Percentiles rank a stretch among this genome's conserved stretches.
These are phyloP conservation scores for Nematocida sp. DNA, from an alignment of 371 early-diverging fungal species.

Conservation along the genomic window DNA sequence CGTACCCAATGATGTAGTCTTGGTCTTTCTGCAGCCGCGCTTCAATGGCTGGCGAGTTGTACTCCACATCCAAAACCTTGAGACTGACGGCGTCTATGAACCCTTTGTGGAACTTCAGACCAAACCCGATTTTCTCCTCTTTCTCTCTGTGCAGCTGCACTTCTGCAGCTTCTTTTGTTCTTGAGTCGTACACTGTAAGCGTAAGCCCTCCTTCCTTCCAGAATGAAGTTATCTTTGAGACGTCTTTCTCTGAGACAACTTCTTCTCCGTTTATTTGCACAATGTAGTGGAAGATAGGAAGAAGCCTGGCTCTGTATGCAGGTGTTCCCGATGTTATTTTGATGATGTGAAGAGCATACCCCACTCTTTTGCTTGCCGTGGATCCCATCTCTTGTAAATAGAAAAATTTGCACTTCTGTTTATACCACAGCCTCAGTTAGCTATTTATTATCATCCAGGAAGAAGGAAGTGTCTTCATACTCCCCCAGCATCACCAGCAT, in stretches of 20 bases:
- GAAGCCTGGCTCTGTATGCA: conserved; percentile 42
- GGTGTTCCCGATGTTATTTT: conserved; percentile 44
- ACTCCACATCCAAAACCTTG: conserved; percentile 44
- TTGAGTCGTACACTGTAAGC: conserved; percentile 48
- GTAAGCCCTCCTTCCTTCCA: conserved; percentile 47
- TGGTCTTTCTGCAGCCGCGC: conserved; percentile 42
- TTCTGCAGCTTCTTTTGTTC: conserved; percentile 17
- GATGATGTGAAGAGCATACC: conserved; percentile 51
- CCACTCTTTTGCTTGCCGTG: conserved; percentile 9
- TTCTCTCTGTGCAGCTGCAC: conserved; percentile 38
- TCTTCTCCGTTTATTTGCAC: conserved; percentile 36
- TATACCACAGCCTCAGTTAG: no score
- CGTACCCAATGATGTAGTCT: conserved; percentile 59
- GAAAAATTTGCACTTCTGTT: conserved; percentile 2
- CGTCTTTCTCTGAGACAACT: conserved; percentile 40
- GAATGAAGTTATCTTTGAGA: conserved; percentile 20
- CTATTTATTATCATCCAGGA: no score
- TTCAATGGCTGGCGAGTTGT: conserved; percentile 47
- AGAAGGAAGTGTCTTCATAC: no score
- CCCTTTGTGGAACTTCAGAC: conserved; percentile 43
- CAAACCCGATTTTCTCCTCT: conserved; percentile 52
- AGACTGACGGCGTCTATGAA: conserved; percentile 28
- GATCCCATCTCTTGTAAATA: conserved; percentile 34
- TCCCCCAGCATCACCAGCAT: neutral
- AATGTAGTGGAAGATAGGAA: conserved; percentile 58